A percentile compares a stretch with the other conserved stretches of the same genome.
Evolutionary conservation across 441 rosid genomes (phyloP).

Genomic region (Rhodomyrtus psidioides): DNA sequence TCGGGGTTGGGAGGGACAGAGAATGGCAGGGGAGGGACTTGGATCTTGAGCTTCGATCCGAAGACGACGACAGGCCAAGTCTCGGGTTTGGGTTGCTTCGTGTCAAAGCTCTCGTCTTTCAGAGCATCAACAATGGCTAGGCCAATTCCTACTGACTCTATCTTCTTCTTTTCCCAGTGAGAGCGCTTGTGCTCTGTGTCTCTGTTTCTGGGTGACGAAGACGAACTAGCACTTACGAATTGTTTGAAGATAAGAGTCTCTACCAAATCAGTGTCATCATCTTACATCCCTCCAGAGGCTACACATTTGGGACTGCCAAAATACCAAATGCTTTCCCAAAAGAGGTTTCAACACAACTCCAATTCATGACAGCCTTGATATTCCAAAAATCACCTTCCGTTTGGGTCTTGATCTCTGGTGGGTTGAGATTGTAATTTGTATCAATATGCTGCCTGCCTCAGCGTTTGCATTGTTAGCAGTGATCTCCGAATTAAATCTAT

Average conservation of each 20-base stretch:
- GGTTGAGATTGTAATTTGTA: no score
- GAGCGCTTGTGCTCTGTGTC: no score
- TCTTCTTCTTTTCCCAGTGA: neutral
- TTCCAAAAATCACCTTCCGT: no score
- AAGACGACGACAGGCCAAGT: neutral
- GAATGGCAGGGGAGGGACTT: constrained; percentile 3
- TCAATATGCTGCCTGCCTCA: no score
- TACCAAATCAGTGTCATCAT: neutral
- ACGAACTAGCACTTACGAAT: rapidly evolving
- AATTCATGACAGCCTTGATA: no score
- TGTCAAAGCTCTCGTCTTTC: neutral
- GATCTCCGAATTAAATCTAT: no score
- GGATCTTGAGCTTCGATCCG: constrained; percentile 4
- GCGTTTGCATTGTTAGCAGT: no score
- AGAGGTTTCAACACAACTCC: no score
- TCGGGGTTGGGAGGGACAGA: neutral
- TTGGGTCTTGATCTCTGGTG: no score
- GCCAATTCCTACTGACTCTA: neutral
- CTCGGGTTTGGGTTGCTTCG: neutral
- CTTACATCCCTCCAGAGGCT: neutral
- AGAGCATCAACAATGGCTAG: constrained; percentile 4
- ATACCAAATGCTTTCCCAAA: neutral
- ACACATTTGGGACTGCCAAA: rapidly evolving
- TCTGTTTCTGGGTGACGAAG: no score
- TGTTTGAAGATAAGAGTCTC: neutral